phyloP scores from a whole-genome alignment of 2,329 filamentous ascomycete species.

The Cercospora sesami region DNA sequence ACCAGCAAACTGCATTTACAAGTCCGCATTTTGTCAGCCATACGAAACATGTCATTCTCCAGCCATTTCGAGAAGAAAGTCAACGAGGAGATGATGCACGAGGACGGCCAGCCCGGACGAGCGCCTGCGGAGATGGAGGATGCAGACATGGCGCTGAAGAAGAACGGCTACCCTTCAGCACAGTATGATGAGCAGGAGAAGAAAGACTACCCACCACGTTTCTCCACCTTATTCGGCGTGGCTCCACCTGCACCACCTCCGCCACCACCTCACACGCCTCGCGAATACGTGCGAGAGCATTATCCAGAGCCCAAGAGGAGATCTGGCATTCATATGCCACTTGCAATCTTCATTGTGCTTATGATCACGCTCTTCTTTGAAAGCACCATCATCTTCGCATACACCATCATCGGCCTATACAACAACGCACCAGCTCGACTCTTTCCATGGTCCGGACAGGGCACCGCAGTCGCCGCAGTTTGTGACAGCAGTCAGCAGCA shows the following conservation, averaged over 20 bases:
- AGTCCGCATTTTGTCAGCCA: neutral
- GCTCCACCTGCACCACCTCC: slow-evolving; percentile 23
- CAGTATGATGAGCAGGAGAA: slow-evolving; percentile 29
- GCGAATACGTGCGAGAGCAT: slow-evolving; percentile 30
- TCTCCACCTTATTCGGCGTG: slow-evolving; percentile 37
- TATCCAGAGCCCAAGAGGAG: slow-evolving; percentile 30
- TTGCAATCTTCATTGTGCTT: slow-evolving; percentile 38
- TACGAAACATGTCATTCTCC: slow-evolving; percentile 32
- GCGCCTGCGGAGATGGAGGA: slow-evolving; percentile 26
- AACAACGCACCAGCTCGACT: slow-evolving; percentile 36
- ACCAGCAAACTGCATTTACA: neutral
- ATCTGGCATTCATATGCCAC: slow-evolving; percentile 38
- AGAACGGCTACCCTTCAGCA: slow-evolving; percentile 14
- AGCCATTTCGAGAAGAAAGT: slow-evolving; percentile 36
- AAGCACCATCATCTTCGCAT: slow-evolving; percentile 41
- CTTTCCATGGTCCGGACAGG: slow-evolving; percentile 29
- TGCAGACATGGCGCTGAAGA: slow-evolving; percentile 22
- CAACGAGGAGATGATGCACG: slow-evolving; percentile 40
- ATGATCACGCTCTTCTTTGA: slow-evolving; percentile 38
- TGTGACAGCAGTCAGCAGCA: slow-evolving; percentile 26
- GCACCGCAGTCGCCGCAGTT: slow-evolving; percentile 10
- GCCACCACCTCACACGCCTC: slow-evolving; percentile 23
- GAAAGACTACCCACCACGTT: slow-evolving; percentile 35
- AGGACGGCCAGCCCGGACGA: slow-evolving; percentile 24
- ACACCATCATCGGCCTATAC: slow-evolving; percentile 42